Evolutionary conservation across 2,329 filamentous ascomycete species (phyloP).

Genomic region (Diplocarpon mali): DNA sequence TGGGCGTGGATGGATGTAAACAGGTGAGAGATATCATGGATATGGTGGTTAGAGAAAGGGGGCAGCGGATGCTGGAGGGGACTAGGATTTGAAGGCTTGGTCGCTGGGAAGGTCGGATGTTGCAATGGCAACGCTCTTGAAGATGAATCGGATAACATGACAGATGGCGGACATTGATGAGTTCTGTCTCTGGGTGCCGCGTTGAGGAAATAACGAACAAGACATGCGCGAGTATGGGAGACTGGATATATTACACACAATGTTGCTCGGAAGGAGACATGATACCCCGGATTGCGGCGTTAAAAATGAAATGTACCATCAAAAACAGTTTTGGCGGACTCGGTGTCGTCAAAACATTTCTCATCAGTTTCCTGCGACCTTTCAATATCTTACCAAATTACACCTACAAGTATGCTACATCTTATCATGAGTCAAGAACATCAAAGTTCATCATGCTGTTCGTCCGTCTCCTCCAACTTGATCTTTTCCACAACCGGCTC

Average conservation of each 20-base stretch:
- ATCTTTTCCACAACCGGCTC: constrained; percentile 32
- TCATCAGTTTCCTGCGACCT: no score
- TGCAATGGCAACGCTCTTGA: no score
- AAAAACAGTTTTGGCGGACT: neutral
- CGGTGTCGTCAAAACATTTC: neutral
- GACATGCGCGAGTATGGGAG: no score
- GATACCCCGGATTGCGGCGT: constrained; percentile 20
- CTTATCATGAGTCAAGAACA: neutral
- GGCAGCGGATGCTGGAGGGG: constrained; percentile 50
- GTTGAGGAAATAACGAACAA: no score
- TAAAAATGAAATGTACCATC: neutral
- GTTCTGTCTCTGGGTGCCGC: no score
- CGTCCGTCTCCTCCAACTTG: constrained; percentile 13
- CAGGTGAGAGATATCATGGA: constrained; percentile 76
- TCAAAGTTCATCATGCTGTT: constrained; percentile 17
- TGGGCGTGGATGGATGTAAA: constrained; percentile 85
- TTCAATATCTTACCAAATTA: no score
- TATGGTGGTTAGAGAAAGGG: constrained; percentile 62
- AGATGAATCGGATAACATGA: no score
- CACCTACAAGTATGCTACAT: no score
- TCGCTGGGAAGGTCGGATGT: no score
- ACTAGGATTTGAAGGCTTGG: constrained; percentile 31
- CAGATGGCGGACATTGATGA: no score
- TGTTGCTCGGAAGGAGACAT: constrained; percentile 2
- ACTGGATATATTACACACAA: no score